Conservation (phyloP, 2,329 filamentous ascomycete genomes). For the Verticillium nubilum region DNA sequence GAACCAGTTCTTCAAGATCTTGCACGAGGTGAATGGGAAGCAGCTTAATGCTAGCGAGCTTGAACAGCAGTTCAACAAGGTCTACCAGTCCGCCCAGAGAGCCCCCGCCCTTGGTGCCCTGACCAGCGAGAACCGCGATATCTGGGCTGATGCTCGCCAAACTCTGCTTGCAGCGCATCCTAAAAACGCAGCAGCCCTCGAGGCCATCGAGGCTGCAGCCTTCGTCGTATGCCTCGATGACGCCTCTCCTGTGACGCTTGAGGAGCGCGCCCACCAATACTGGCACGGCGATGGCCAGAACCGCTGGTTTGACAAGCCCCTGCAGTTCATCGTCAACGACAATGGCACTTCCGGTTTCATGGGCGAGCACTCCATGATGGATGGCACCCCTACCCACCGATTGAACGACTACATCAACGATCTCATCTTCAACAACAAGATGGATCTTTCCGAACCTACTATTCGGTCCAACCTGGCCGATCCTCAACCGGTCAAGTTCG, state of each 20-base stretch:
- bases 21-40: slow-evolving; percentile 73
- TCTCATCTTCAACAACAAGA: slow-evolving; percentile 88
- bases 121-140: slow-evolving; percentile 88
- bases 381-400: slow-evolving; percentile 94
- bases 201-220: slow-evolving; percentile 80
- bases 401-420: slow-evolving; percentile 93
- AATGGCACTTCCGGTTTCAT: slow-evolving; percentile 97
- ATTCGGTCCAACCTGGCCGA: slow-evolving; percentile 81
- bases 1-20: slow-evolving; percentile 95
- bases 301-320: slow-evolving; percentile 96
- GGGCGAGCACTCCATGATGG: slow-evolving; percentile 99
- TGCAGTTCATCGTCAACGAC: slow-evolving; percentile 97
- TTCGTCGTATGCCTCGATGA: slow-evolving; percentile 95
- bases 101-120: slow-evolving; percentile 74
- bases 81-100: slow-evolving; percentile 72
- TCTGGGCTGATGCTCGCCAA: slow-evolving; percentile 81
- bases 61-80: slow-evolving; percentile 78
- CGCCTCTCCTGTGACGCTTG: slow-evolving; percentile 82
- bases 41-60: slow-evolving; percentile 86
- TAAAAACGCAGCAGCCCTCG: slow-evolving; percentile 70
- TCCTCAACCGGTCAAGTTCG: slow-evolving; percentile 72
- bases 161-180: slow-evolving; percentile 71
- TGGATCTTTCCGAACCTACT: slow-evolving; percentile 76
- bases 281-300: slow-evolving; percentile 97
- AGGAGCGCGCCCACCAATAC: slow-evolving; percentile 93